Percentiles rank a stretch among this genome's conserved stretches.
Evolutionary conservation across 305 asterid genomes (phyloP).

Genomic region (Rubia tinctorum): DNA sequence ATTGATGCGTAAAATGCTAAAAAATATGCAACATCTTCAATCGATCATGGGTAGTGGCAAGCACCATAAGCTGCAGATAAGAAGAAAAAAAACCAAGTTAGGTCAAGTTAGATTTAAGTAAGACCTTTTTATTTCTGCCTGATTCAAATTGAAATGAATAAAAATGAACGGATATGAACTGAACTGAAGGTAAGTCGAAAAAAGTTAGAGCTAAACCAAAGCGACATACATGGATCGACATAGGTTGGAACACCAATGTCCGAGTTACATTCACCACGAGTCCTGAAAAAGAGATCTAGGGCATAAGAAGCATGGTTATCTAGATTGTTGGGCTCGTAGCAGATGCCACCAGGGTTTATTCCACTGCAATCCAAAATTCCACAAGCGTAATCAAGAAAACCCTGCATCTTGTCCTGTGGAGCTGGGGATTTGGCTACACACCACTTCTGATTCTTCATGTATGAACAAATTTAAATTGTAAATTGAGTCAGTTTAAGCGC

Average conservation of each 20-base stretch:
- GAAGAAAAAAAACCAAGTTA: neutral
- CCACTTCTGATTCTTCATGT: neutral
- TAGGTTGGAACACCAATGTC: neutral
- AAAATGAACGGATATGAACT: too few species aligned
- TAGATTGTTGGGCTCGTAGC: conserved; percentile 8
- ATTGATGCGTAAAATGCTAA: neutral
- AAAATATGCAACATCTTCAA: neutral
- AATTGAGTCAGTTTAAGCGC: too few species aligned
- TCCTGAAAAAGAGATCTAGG: neutral
- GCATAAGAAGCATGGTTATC: neutral
- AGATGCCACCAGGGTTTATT: conserved; percentile 7
- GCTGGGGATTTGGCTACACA: neutral
- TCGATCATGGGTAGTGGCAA: neutral
- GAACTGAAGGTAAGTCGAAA: too few species aligned
- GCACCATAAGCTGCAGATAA: conserved; percentile 2
- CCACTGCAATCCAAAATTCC: neutral
- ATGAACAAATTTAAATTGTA: too few species aligned
- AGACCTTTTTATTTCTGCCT: too few species aligned
- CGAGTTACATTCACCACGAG: neutral
- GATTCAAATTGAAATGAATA: too few species aligned
- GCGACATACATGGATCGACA: neutral
- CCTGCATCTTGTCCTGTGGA: neutral
- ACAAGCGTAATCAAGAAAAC: neutral
- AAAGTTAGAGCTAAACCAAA: too few species aligned
- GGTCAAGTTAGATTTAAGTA: neutral